phyloP scores from a whole-genome alignment of 148 eudicot species.

The Amaranthus cruentus region DNA sequence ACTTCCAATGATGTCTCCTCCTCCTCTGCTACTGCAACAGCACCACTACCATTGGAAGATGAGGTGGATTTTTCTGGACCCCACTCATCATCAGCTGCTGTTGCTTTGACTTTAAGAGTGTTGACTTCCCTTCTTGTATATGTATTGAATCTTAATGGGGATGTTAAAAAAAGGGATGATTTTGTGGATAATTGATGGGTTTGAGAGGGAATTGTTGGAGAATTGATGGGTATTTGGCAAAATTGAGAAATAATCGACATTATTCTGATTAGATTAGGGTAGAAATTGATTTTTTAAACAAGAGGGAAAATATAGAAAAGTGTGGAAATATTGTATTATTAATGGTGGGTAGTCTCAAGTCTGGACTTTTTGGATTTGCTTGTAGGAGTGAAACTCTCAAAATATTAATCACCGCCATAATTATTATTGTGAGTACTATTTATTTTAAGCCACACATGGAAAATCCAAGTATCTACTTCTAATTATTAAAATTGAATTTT shows the following conservation, averaged over 20 bases:
- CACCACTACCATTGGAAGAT: slow-evolving; percentile 8
- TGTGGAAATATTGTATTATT: no score
- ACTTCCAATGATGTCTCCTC: slow-evolving; percentile 21
- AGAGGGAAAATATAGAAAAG: background rate
- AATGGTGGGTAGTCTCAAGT: background rate
- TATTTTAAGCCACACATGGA: background rate
- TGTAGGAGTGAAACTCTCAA: background rate
- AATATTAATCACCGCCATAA: background rate
- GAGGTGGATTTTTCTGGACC: slow-evolving; percentile 22
- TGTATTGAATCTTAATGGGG: slow-evolving; percentile 10
- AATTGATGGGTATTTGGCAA: slow-evolving; percentile 26
- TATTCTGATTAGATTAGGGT: slow-evolving; percentile 1
- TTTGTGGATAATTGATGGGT: slow-evolving; percentile 24
- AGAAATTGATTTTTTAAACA: background rate
- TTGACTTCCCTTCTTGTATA: slow-evolving; percentile 12
- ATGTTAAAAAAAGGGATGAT: slow-evolving; percentile 6
- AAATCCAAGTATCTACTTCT: background rate
- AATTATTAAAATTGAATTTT: no score
- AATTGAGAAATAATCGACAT: slow-evolving; percentile 43
- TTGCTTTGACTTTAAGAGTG: slow-evolving; percentile 17
- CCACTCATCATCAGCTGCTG: slow-evolving; percentile 19
- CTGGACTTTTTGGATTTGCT: background rate
- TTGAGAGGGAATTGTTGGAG: slow-evolving; percentile 13
- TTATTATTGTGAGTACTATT: background rate
- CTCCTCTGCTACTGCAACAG: slow-evolving; percentile 28